Conservation (phyloP, 768 basidiomycete genomes). For the Leccinum longicurvipes region DNA sequence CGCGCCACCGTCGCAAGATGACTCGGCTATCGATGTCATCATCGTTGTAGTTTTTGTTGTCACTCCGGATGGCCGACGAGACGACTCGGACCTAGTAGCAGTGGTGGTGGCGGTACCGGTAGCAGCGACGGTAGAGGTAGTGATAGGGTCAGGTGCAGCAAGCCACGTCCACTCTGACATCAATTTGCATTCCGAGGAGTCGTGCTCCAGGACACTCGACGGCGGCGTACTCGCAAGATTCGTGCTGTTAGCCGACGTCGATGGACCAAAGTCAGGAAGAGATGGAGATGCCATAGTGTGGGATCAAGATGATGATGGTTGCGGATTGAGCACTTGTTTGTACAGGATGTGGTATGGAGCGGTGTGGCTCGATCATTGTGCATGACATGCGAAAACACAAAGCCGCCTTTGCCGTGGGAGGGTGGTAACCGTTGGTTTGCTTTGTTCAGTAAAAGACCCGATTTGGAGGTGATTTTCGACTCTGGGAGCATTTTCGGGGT, state of each 20-base stretch:
- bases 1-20: neutral
- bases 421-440: neutral
- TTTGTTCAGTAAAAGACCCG: neutral
- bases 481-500: neutral
- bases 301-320: neutral
- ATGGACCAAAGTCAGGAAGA: neutral
- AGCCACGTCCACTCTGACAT: neutral
- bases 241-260: neutral
- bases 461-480: neutral
- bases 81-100: neutral
- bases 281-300: neutral
- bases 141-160: neutral
- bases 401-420: no score
- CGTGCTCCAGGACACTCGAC: neutral
- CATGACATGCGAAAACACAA: neutral
- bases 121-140: no score
- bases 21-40: neutral
- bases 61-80: neutral
- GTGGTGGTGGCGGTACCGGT: no score
- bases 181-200: neutral
- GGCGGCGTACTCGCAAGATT: neutral
- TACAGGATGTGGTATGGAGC: neutral
- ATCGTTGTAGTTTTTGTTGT: neutral
- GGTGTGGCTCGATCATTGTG: neutral
- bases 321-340: neutral